These are phyloP conservation scores for Calonectria montana DNA, from an alignment of 2,329 filamentous ascomycete species.

Conservation along the genomic window DNA sequence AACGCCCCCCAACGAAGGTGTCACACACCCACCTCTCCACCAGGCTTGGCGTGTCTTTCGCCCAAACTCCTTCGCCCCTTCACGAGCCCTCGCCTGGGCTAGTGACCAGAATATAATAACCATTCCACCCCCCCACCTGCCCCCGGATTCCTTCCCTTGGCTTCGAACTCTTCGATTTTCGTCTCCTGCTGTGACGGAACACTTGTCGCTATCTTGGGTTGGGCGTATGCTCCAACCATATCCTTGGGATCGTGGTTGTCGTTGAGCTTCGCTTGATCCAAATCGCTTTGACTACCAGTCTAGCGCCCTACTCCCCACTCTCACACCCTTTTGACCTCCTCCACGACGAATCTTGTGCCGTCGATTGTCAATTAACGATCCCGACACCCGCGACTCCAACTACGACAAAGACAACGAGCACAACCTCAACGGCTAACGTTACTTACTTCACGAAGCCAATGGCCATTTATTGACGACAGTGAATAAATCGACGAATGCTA, in stretches of 20 bases:
- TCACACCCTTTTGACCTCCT: conserved; percentile 18
- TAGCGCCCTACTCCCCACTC: conserved; percentile 25
- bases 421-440: not conserved
- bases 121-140: conserved; percentile 46
- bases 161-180: conserved; percentile 39
- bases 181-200: conserved; percentile 28
- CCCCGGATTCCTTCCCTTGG: conserved; percentile 47
- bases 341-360: conserved; percentile 20
- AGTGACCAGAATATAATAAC: conserved; percentile 45
- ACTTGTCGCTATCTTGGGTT: conserved; percentile 29
- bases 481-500: conserved; percentile 17
- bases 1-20: conserved; percentile 25
- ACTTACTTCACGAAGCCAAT: not conserved
- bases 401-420: not conserved
- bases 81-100: conserved; percentile 34
- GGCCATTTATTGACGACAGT: conserved; percentile 6
- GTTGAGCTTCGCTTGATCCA: conserved; percentile 34
- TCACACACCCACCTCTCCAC: conserved; percentile 36
- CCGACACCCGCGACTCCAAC: conserved; percentile 15
- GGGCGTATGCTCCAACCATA: conserved; percentile 30
- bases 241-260: conserved; percentile 35
- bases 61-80: conserved; percentile 37
- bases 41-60: conserved; percentile 27
- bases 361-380: conserved; percentile 4
- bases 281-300: conserved; percentile 11